phyloP scores from a whole-genome alignment of 352 stramenopile species.

The Phytophthora crassamura region DNA sequence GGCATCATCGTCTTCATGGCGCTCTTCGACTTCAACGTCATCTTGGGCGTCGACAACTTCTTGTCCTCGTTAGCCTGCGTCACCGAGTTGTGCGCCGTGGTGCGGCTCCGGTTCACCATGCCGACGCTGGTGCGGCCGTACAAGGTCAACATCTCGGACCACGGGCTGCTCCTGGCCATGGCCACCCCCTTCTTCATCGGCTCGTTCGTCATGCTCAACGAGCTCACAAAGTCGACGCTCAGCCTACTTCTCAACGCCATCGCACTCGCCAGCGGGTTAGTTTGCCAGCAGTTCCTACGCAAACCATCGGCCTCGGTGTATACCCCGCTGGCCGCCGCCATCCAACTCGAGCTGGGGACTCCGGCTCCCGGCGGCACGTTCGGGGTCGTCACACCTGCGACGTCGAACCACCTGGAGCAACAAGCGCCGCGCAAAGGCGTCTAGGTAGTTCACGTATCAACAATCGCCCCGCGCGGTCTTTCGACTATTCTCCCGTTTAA shows the following conservation, averaged over 20 bases:
- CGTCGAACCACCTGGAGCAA: conserved; percentile 19
- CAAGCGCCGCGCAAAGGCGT: conserved; percentile 28
- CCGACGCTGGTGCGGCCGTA: conserved; percentile 81
- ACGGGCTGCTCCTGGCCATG: conserved; percentile 46
- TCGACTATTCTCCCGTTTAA: too few relatives aligned
- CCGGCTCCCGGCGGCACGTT: conserved; percentile 25
- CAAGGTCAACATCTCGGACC: conserved; percentile 72
- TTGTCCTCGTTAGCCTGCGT: conserved; percentile 91
- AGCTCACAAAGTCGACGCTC: conserved; percentile 65
- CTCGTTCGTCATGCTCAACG: conserved; percentile 69
- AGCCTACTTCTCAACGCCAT: conserved; percentile 62
- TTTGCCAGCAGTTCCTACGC: conserved; percentile 67
- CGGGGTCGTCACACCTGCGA: conserved; percentile 28
- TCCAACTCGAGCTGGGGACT: conserved; percentile 37
- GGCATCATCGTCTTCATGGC: conserved; percentile 89
- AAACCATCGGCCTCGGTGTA: conserved; percentile 46
- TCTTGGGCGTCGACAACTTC: conserved; percentile 94
- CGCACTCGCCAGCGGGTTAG: conserved; percentile 53
- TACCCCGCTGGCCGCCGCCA: conserved; percentile 37
- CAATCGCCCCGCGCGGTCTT: too few relatives aligned
- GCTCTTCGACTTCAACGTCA: conserved; percentile 89
- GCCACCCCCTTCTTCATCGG: conserved; percentile 68
- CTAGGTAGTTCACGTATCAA: conserved; percentile 7
- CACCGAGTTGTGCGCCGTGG: conserved; percentile 92
- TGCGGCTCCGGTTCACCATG: conserved; percentile 87